Base-by-base conservation (phyloP, 495 filamentous ascomycete species). In the Lasiosphaeria miniovina region DNA sequence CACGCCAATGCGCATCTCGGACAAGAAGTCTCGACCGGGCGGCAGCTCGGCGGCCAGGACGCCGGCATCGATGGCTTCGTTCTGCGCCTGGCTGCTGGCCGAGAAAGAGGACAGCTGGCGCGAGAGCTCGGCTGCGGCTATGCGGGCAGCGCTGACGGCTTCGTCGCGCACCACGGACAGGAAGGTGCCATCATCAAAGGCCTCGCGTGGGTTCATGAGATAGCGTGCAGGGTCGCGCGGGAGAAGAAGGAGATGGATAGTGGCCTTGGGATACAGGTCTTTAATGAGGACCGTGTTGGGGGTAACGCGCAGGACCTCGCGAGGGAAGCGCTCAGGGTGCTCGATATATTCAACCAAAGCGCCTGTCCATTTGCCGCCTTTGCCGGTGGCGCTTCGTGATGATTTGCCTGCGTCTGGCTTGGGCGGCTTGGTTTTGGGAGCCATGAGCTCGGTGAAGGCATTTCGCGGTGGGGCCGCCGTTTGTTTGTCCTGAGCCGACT, bases 221-320 rank as follows among this genome's bases (percentile, higher is more conserved):
- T 77, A 83, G 66, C 86, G 86, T 2, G 75, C 62, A 0, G 77
- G 71, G 45, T 89, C 83, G 31, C 93, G 88, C 9, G 93, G 90
- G 4, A 98, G 83, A 9, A 98, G 84, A 12, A 98, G 90, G 0
- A 90, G 77, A 72, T 98, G 94, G 6, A 97, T 75, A 11, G 81
- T 84, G 24, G 90, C 84, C 71, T 98, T 97, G 4, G 93, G 91
- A 69, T 84, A 98, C 52, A 82, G 71, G 72, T 98, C 94, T 46
- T 88, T 77, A 74, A 97, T 91, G 14, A 84, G 83, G 46, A 97
- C 93, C 59, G 89, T 95, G 60, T 86, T 73, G 6, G 77, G 73
- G 63, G 86, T 84, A 72, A 88, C 75, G 69, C 84, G 88, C 51
- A 97, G 80, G 1, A 97, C 87, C 0, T 78, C 72, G 43, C 68